Evolutionary conservation across 2,329 filamentous ascomycete genomes (phyloP).

Genomic region (Microdochium paspali): DNA sequence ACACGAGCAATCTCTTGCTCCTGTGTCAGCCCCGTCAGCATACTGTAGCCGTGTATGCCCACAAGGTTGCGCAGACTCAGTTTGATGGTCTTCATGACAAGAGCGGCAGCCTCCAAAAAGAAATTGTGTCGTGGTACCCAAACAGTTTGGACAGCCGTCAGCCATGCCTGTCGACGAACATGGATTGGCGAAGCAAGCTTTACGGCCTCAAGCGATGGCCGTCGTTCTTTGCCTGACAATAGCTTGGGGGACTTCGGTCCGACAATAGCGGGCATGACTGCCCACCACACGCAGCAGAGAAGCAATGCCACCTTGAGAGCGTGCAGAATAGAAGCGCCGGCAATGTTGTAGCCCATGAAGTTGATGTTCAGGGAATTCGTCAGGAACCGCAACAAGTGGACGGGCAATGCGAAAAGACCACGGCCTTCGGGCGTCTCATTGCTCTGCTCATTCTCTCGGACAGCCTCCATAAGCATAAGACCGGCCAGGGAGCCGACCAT

Average conservation of each 20-base stretch:
- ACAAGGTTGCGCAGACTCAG: conserved; percentile 71
- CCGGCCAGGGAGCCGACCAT: conserved; percentile 91
- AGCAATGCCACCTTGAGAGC: conserved; percentile 44
- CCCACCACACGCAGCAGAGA: conserved; percentile 43
- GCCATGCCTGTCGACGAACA: conserved; percentile 81
- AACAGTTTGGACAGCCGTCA: conserved; percentile 84
- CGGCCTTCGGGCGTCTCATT: conserved; percentile 55
- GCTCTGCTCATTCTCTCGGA: conserved; percentile 56
- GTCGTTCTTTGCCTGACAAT: conserved; percentile 29
- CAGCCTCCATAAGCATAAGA: conserved; percentile 82
- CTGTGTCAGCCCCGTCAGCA: conserved; percentile 68
- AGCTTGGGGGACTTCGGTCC: conserved; percentile 42
- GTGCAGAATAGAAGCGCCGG: conserved; percentile 32
- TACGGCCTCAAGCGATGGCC: conserved; percentile 39
- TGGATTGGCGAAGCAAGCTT: conserved; percentile 75
- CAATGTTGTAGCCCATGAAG: conserved; percentile 43
- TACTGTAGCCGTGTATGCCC: conserved; percentile 67
- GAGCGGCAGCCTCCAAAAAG: conserved; percentile 72
- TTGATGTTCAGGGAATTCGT: conserved; percentile 39
- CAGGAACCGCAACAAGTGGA: conserved; percentile 43
- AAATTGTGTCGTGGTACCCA: conserved; percentile 86
- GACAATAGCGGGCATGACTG: conserved; percentile 45
- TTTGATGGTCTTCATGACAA: conserved; percentile 72
- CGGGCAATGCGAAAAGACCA: conserved; percentile 56
- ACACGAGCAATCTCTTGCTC: conserved; percentile 80